Conservation (phyloP, 371 early-diverging fungal genomes). For the Mortierella sp. region DNA sequence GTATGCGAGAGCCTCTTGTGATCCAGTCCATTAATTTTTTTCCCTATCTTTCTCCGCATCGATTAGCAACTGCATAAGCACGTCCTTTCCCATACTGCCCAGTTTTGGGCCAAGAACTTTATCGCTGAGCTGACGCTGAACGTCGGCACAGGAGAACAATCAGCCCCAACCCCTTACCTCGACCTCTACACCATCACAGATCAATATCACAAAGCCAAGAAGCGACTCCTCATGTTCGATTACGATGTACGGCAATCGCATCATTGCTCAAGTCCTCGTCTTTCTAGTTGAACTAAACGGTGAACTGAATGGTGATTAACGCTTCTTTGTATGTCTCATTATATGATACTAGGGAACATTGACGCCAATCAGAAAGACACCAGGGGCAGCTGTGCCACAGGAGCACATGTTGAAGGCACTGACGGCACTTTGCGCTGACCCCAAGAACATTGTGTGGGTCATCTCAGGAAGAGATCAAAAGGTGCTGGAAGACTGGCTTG, state of each 20-base stretch:
- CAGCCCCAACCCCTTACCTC: constrained; percentile 78
- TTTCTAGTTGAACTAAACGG: background rate
- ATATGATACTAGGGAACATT: constrained; percentile 78
- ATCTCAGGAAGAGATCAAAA: constrained; percentile 94
- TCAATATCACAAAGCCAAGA: constrained; percentile 69
- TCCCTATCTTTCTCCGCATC: background rate
- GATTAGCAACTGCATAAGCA: constrained; percentile 86
- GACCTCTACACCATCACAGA: constrained; percentile 61
- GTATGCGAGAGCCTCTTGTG: no score
- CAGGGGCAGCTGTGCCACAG: constrained; percentile 76
- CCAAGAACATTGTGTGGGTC: constrained; percentile 90
- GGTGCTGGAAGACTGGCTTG: constrained; percentile 88
- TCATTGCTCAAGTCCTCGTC: no score
- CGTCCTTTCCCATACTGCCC: constrained; percentile 91
- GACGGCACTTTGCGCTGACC: constrained; percentile 75
- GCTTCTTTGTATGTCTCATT: constrained; percentile 1
- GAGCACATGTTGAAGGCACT: constrained; percentile 77
- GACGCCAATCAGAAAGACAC: constrained; percentile 79
- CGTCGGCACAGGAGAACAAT: constrained; percentile 64
- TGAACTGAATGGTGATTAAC: background rate
- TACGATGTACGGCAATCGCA: constrained; percentile 82
- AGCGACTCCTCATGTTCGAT: constrained; percentile 86
- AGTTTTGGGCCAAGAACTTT: constrained; percentile 94
- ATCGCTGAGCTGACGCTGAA: constrained; percentile 69
- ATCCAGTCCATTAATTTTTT: background rate